Percentiles rank a stretch among this genome's conserved stretches.
Conservation (phyloP, 1,139 yeast genomes). For the Yamadazyma sp. region DNA sequence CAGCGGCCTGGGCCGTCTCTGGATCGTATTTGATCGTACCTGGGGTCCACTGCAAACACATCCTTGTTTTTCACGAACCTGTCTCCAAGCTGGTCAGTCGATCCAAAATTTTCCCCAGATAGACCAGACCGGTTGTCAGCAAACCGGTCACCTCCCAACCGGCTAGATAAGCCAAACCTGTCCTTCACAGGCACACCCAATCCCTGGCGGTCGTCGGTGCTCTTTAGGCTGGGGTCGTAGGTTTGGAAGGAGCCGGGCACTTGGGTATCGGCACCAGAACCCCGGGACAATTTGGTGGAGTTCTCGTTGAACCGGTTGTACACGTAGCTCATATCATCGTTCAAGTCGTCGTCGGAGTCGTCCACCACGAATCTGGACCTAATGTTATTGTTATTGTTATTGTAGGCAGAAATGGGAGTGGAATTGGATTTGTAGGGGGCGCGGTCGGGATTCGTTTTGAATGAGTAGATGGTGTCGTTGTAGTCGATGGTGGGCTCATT, state of each 20-base stretch:
- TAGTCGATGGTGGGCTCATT: conserved; percentile 44
- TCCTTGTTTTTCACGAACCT: not conserved
- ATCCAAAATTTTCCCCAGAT: not conserved
- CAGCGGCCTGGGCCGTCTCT: not conserved
- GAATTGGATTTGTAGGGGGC: too few species aligned
- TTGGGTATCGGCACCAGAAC: conserved; percentile 12
- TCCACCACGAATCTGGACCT: conserved; percentile 9
- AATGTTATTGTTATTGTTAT: too few species aligned
- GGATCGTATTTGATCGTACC: not conserved
- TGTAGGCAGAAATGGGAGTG: too few species aligned
- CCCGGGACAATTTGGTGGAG: conserved; percentile 8
- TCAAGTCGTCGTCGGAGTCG: conserved; percentile 28
- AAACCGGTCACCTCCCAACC: too few species aligned
- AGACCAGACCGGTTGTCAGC: too few species aligned
- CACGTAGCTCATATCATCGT: conserved; percentile 16
- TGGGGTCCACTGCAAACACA: not conserved
- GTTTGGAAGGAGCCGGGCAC: conserved; percentile 15
- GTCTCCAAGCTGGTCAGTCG: too few species aligned
- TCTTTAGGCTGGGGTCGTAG: not conserved
- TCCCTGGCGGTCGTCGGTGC: too few species aligned
- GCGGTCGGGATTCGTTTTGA: too few species aligned
- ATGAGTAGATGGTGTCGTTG: conserved; percentile 26
- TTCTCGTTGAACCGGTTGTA: conserved; percentile 14
- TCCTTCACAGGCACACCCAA: not conserved
- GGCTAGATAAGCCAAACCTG: not conserved